Base-by-base conservation (phyloP, 2,329 filamentous ascomycete species). In the Cytospora schulzeri region DNA sequence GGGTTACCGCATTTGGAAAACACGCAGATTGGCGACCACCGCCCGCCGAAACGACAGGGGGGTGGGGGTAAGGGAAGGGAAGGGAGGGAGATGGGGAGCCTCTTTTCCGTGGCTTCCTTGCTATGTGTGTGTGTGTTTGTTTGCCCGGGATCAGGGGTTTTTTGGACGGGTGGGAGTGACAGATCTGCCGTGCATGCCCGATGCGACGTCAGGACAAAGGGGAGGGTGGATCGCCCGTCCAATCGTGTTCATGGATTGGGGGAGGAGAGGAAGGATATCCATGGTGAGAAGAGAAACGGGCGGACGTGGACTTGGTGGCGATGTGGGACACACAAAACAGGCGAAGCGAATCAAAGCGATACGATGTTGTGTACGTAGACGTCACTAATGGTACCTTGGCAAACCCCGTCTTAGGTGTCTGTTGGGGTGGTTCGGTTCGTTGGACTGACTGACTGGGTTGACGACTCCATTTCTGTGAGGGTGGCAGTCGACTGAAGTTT, bases 1-100 rank as follows among this genome's bases (percentile, higher is more conserved):
- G 61, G 61, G 57, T 64, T 66, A 66, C 64, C 52, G 61, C 45
- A 60, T 66, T 66, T 48, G 61, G 64, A 50, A 50, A 0, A 45
- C 63, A 26, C 26, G 38, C 48, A 64, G 24, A 62, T 62, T 52
- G 41, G 41, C 60, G 51, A 55, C 41, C 22, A 57, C 48, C 38
- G 45, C 22, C 28, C 26, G 28, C 35, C 38, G 29, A n/a, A n/a
- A n/a, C n/a, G n/a, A n/a, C n/a, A n/a, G n/a, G n/a, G n/a, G n/a
- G n/a, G n/a, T n/a, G n/a, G n/a, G n/a, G n/a, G n/a, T n/a, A n/a
- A n/a, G n/a, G n/a, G n/a, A n/a, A n/a, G n/a, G n/a, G n/a, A n/a
- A n/a, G n/a, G n/a, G n/a, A n/a, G n/a, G n/a, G n/a, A n/a, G n/a
- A n/a, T n/a, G n/a, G n/a, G n/a, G n/a, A n/a, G n/a, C n/a, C n/a